phyloP scores from a whole-genome alignment of 352 stramenopile species.

The Plasmopara muralis region DNA sequence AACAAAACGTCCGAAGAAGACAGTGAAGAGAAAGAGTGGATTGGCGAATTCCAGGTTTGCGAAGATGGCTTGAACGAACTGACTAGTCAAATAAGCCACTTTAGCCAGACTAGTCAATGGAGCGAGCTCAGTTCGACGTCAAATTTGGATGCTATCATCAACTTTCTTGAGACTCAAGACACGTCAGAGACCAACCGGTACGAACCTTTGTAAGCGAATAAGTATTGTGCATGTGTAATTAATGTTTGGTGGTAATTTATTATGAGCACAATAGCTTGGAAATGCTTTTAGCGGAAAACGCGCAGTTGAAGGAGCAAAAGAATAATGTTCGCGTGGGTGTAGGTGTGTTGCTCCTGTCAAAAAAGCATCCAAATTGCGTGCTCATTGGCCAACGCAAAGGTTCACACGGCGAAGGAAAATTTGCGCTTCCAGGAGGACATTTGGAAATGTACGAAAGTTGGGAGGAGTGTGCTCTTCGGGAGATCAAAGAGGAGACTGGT shows the following conservation, averaged over 20 bases:
- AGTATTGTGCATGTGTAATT: conserved; percentile 1
- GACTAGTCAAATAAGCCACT: conserved; percentile 62
- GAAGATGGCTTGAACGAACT: conserved; percentile 46
- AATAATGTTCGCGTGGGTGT: conserved; percentile 69
- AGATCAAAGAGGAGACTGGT: conserved; percentile 83
- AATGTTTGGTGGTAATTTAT: conserved; percentile 3
- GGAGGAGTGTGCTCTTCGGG: conserved; percentile 67
- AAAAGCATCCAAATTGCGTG: conserved; percentile 55
- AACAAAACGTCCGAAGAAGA: conserved; percentile 47
- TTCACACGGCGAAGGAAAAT: conserved; percentile 70
- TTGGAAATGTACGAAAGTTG: conserved; percentile 81
- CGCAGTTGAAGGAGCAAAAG: conserved; percentile 51
- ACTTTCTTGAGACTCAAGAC: conserved; percentile 76
- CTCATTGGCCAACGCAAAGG: conserved; percentile 66
- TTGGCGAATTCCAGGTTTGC: conserved; percentile 42
- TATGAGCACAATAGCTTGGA: conserved; percentile 31
- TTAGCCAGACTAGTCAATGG: conserved; percentile 72
- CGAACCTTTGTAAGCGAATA: not conserved
- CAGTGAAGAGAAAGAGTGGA: conserved; percentile 60
- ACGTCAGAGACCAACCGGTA: conserved; percentile 55
- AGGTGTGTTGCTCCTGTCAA: conserved; percentile 64
- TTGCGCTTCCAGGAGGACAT: conserved; percentile 68
- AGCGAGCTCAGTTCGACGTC: conserved; percentile 79
- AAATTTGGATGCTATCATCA: conserved; percentile 83
- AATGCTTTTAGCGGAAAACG: conserved; percentile 50